phyloP scores from a whole-genome alignment of 768 basidiomycete genomes.

The Russula emetica region DNA sequence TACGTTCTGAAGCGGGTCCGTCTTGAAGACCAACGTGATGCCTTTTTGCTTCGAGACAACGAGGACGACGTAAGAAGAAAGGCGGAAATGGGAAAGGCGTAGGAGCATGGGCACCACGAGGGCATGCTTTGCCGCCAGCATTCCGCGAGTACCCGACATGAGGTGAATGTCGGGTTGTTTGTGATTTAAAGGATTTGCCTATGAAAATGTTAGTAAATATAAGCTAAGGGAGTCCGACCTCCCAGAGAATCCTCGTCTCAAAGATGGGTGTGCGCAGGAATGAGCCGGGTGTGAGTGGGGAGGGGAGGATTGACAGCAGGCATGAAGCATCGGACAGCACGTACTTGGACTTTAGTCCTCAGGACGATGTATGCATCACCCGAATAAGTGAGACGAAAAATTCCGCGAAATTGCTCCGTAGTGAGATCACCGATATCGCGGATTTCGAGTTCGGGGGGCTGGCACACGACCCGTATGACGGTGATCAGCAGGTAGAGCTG shows the following conservation, averaged over 20 bases:
- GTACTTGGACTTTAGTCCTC: slow-evolving; percentile 88
- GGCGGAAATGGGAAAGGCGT: slow-evolving; percentile 89
- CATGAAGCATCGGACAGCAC: slow-evolving; percentile 25
- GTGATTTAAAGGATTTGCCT: slow-evolving; percentile 95
- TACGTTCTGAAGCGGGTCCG: slow-evolving; percentile 95
- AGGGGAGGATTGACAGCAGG: neutral
- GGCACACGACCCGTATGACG: slow-evolving; percentile 11
- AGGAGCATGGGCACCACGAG: slow-evolving; percentile 98
- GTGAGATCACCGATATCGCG: slow-evolving; percentile 97
- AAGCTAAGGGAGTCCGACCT: no score
- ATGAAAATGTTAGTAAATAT: slow-evolving; percentile 6
- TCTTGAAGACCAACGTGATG: slow-evolving; percentile 99
- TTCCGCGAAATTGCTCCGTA: slow-evolving; percentile 91
- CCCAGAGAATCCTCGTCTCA: neutral
- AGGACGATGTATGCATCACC: slow-evolving; percentile 89
- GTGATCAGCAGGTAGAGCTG: neutral
- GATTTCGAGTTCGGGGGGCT: slow-evolving; percentile 97
- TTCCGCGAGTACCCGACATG: slow-evolving; percentile 76
- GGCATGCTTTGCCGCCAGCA: slow-evolving; percentile 91
- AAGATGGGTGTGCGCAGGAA: neutral
- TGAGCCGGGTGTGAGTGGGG: neutral
- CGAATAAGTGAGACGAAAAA: slow-evolving; percentile 90
- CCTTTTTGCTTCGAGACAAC: slow-evolving; percentile 98
- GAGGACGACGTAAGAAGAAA: slow-evolving; percentile 93
- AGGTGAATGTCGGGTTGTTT: slow-evolving; percentile 88